Evolutionary conservation across 805 yeast genomes (phyloP).

Genomic region (Candida gorgasii): DNA sequence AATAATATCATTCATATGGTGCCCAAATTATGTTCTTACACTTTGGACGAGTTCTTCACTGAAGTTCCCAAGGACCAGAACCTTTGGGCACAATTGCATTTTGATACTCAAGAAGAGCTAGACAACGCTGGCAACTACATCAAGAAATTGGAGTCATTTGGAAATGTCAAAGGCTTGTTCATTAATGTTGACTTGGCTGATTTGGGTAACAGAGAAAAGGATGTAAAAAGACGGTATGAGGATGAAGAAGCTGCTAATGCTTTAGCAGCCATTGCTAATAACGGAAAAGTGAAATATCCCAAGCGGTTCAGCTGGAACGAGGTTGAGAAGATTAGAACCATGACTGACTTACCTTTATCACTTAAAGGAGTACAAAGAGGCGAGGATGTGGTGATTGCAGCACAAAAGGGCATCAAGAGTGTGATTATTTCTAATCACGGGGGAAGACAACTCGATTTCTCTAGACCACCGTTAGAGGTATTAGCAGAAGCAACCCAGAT

Average conservation of each 20-base stretch:
- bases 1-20: constrained; percentile 36
- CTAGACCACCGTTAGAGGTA: constrained; percentile 72
- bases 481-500: constrained; percentile 73
- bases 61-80: constrained; percentile 30
- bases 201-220: constrained; percentile 47
- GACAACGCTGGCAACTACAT: constrained; percentile 21
- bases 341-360: constrained; percentile 45
- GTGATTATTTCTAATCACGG: constrained; percentile 86
- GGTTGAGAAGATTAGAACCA: constrained; percentile 20
- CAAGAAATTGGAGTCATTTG: constrained; percentile 24
- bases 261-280: constrained; percentile 10
- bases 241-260: constrained; percentile 8
- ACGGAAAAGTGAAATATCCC: constrained; percentile 11
- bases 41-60: constrained; percentile 25
- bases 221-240: constrained; percentile 20
- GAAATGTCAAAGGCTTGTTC: constrained; percentile 34
- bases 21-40: constrained; percentile 27
- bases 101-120: constrained; percentile 22
- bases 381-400: constrained; percentile 75
- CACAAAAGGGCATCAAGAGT: constrained; percentile 68
- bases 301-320: constrained; percentile 26
- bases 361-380: constrained; percentile 78
- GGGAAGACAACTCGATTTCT: constrained; percentile 81
- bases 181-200: constrained; percentile 36
- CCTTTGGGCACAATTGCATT: constrained; percentile 34